phyloP scores from a whole-genome alignment of 1,284 basidiomycete genomes.

The Ceratobasidium sp. region DNA sequence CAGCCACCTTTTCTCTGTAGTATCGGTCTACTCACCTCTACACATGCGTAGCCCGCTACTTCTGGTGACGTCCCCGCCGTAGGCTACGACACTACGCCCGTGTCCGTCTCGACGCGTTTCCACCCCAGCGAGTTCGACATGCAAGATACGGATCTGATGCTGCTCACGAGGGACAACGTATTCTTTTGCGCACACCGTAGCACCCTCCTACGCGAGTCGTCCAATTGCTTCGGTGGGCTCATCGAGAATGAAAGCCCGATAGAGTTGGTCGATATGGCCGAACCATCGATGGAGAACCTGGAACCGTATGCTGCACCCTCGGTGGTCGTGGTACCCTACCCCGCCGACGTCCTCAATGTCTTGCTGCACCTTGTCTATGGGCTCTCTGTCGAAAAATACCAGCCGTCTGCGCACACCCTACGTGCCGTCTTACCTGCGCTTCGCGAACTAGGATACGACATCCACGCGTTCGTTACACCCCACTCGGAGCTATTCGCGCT shows the following conservation, averaged over 20 bases:
- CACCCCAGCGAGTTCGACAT: constrained; percentile 39
- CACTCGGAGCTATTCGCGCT: constrained; percentile 38
- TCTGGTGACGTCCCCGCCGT: neutral
- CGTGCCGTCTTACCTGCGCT: constrained; percentile 32
- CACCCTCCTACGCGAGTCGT: constrained; percentile 24
- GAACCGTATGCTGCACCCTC: constrained; percentile 2
- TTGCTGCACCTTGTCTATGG: constrained; percentile 45
- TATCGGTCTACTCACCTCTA: too few relatives aligned
- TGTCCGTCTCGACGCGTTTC: constrained; percentile 44
- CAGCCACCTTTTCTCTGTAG: too few relatives aligned
- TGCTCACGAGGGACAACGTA: constrained; percentile 43
- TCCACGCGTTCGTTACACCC: constrained; percentile 35
- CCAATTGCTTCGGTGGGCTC: constrained; percentile 16
- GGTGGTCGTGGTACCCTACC: constrained; percentile 33
- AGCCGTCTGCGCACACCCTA: constrained; percentile 14
- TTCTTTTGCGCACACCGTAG: constrained; percentile 44
- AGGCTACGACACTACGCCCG: constrained; percentile 22
- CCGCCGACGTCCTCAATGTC: constrained; percentile 45
- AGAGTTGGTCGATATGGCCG: constrained; percentile 10
- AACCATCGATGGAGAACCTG: constrained; percentile 28
- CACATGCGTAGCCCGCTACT: too few relatives aligned
- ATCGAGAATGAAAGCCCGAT: neutral
- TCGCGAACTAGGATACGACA: constrained; percentile 11
- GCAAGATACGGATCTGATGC: constrained; percentile 44
- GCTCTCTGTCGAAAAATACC: constrained; percentile 23